phyloP scores from a whole-genome alignment of 106 monocot species.

The Cymbidium sinense region DNA sequence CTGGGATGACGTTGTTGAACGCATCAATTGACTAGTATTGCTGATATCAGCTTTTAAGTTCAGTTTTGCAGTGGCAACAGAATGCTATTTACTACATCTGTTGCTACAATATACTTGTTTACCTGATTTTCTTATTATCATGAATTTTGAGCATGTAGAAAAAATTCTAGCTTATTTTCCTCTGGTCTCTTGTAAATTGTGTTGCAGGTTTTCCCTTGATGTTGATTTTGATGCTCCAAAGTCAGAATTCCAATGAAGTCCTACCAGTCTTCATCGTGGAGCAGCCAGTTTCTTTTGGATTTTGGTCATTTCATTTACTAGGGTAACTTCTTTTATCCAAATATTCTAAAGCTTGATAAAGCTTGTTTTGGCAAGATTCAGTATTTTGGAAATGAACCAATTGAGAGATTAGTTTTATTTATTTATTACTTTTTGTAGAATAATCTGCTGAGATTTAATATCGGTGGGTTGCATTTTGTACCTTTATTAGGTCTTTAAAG shows the following conservation, averaged over 20 bases:
- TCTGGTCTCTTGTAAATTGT: neutral
- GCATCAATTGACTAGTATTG: neutral
- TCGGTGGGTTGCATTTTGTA: neutral
- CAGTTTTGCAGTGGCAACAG: neutral
- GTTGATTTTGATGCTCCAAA: constrained; percentile 98
- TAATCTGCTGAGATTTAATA: neutral
- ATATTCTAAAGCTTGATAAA: neutral
- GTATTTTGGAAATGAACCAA: neutral
- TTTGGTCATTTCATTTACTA: constrained; percentile 96
- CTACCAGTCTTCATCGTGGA: constrained; percentile 14
- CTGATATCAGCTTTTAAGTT: neutral
- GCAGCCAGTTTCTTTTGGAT: constrained; percentile 75
- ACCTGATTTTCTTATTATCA: neutral
- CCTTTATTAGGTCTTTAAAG: neutral
- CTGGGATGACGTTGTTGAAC: neutral
- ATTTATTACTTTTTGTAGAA: neutral
- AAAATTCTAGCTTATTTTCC: neutral
- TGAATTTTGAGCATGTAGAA: neutral
- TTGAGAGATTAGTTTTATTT: neutral
- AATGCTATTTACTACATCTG: neutral
- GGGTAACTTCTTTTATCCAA: constrained; percentile 36
- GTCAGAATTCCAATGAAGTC: constrained; percentile 64
- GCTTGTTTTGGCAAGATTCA: neutral
- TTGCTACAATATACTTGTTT: neutral
- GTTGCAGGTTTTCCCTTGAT: constrained; percentile 83